These are phyloP conservation scores for Boletus semigastroideus DNA, from an alignment of 1,284 basidiomycete genomes.

Conservation along the genomic window DNA sequence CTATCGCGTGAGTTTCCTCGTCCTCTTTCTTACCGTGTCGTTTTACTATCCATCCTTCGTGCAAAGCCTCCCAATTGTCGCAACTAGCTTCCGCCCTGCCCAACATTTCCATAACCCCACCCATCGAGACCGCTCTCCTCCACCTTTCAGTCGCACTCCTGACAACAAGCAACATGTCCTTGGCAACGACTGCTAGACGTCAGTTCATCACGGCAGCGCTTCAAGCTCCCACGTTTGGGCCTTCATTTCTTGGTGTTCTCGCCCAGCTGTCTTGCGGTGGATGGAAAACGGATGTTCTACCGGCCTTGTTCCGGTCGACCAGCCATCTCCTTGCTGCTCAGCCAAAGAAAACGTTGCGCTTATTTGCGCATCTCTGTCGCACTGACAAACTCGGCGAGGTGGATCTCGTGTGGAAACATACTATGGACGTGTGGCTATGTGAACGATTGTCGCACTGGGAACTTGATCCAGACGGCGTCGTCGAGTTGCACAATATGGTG, in stretches of 20 bases:
- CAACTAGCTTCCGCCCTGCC: slow-evolving; percentile 45
- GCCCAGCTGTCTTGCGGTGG: slow-evolving; percentile 69
- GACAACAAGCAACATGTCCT: slow-evolving; percentile 59
- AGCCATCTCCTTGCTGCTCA: slow-evolving; percentile 44
- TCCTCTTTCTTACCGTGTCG: neutral
- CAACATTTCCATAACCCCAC: slow-evolving; percentile 38
- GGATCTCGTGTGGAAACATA: slow-evolving; percentile 57
- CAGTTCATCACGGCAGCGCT: slow-evolving; percentile 53
- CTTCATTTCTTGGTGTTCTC: slow-evolving; percentile 57
- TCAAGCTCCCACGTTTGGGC: slow-evolving; percentile 42
- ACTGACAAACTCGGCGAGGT: slow-evolving; percentile 50
- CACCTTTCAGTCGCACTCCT: slow-evolving; percentile 52
- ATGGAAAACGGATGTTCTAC: slow-evolving; percentile 66
- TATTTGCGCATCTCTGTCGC: slow-evolving; percentile 50
- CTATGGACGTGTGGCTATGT: slow-evolving; percentile 47
- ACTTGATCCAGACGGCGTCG: slow-evolving; percentile 34
- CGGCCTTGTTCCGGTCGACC: slow-evolving; percentile 53
- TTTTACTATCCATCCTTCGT: neutral
- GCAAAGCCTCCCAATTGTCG: slow-evolving; percentile 48
- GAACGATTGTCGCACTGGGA: slow-evolving; percentile 29
- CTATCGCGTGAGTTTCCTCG: slow-evolving; percentile 47
- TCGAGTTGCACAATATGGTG: slow-evolving; percentile 50
- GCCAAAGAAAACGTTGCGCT: slow-evolving; percentile 42
- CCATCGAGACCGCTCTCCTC: slow-evolving; percentile 45
- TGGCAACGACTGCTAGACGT: slow-evolving; percentile 63